Percentiles rank a stretch among this genome's conserved stretches.
These are phyloP conservation scores for Pachysandra terminalis DNA, from an alignment of 164 flowering plant species.

Conservation along the genomic window DNA sequence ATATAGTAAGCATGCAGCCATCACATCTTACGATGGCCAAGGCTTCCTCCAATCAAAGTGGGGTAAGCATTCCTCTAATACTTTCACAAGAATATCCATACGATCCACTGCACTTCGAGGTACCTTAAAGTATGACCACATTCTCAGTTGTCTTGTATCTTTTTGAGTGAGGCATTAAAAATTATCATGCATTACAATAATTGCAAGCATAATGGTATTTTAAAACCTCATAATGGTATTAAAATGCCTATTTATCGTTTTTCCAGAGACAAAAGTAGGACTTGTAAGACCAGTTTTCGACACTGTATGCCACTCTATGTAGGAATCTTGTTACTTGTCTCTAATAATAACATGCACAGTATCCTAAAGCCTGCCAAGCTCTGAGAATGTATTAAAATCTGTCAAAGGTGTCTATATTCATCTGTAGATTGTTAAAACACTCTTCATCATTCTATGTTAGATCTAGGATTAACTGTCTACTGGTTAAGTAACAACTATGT, in stretches of 20 bases:
- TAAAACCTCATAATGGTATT: too few relatives aligned
- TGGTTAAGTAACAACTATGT: too few relatives aligned
- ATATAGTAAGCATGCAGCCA: constrained; percentile 7
- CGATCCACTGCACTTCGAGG: constrained; percentile 12
- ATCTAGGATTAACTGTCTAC: too few relatives aligned
- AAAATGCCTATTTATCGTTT: constrained; percentile 8
- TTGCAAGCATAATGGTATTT: not conserved
- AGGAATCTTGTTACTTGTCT: constrained; percentile 5
- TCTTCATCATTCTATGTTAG: too few relatives aligned
- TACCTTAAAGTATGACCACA: constrained; percentile 13
- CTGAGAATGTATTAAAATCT: not conserved
- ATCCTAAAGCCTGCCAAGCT: not conserved
- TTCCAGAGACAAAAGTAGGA: not conserved
- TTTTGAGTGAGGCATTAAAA: not conserved
- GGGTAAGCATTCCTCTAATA: not conserved
- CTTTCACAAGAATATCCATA: constrained; percentile 16
- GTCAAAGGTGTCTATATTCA: not conserved
- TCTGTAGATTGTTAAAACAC: not conserved
- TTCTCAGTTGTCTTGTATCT: not conserved
- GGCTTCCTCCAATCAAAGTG: constrained; percentile 9
- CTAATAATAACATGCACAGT: not conserved
- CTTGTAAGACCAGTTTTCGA: not conserved
- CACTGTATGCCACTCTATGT: constrained; percentile 1
- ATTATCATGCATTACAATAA: constrained; percentile 9
- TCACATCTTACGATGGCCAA: constrained; percentile 8